phyloP scores from a whole-genome alignment of 1,284 basidiomycete species.

The Papiliotrema laurentii region DNA sequence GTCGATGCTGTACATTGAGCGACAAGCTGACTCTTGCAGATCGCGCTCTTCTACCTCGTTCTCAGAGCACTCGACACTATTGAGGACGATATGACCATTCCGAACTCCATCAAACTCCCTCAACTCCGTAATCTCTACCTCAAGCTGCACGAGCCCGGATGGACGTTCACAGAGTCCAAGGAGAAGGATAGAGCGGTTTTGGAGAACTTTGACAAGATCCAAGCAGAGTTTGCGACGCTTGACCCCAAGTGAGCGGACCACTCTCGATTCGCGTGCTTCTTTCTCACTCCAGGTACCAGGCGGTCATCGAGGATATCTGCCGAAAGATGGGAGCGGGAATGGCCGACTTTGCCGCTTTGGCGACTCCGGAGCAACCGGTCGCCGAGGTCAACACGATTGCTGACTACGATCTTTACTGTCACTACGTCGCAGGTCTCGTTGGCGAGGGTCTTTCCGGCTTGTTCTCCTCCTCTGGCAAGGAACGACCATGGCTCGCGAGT shows the following conservation, averaged over 20 bases:
- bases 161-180: constrained; percentile 78
- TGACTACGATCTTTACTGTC: constrained; percentile 96
- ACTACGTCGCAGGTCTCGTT: constrained; percentile 96
- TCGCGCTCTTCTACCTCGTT: constrained; percentile 93
- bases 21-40: constrained; percentile 52
- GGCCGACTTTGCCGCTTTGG: constrained; percentile 88
- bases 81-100: constrained; percentile 97
- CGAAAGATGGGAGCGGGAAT: constrained; percentile 89
- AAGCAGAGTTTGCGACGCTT: constrained; percentile 74
- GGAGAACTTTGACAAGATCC: constrained; percentile 77
- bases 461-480: constrained; percentile 83
- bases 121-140: constrained; percentile 79
- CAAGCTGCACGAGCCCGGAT: constrained; percentile 75
- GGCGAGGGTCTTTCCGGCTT: constrained; percentile 92
- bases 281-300: constrained; percentile 59
- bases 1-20: background rate
- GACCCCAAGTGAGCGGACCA: constrained; percentile 56
- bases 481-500: constrained; percentile 67
- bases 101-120: constrained; percentile 79
- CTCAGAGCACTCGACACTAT: constrained; percentile 91
- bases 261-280: background rate
- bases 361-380: constrained; percentile 63
- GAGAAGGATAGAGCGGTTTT: constrained; percentile 89
- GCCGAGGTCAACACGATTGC: constrained; percentile 66
- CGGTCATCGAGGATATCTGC: constrained; percentile 76